Evolutionary conservation across 2,329 filamentous ascomycete genomes (phyloP).

Genomic region (Gaeumannomyces sp.): DNA sequence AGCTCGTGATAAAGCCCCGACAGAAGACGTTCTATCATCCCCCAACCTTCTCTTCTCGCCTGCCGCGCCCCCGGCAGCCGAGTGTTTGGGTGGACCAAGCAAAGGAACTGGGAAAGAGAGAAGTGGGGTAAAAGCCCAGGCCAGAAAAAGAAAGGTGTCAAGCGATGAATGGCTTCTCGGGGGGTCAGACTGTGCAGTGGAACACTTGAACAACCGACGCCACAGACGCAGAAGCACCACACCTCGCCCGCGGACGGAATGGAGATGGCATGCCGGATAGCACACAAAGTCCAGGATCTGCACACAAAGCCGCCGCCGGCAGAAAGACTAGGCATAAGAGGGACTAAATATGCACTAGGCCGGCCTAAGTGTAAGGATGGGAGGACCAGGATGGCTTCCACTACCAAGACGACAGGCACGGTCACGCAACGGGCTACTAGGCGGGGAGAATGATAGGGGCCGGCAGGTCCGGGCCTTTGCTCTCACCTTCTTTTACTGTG

Average conservation of each 20-base stretch:
- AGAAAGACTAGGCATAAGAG: background rate
- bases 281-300: background rate
- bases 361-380: background rate
- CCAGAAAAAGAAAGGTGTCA: slow-evolving; percentile 1
- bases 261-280: slow-evolving; percentile 4
- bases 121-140: background rate
- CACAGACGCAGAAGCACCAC: background rate
- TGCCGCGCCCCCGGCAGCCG: background rate
- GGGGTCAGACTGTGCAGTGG: background rate
- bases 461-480: slow-evolving; percentile 4
- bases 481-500: slow-evolving; percentile 61
- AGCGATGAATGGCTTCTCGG: slow-evolving; percentile 1
- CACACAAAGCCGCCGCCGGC: background rate
- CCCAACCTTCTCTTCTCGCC: background rate
- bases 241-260: background rate
- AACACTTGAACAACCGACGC: background rate
- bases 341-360: background rate
- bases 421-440: background rate
- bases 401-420: background rate
- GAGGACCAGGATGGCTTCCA: background rate
- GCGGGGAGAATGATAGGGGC: slow-evolving; percentile 2
- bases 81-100: background rate
- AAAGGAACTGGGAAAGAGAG: background rate
- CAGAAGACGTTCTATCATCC: background rate
- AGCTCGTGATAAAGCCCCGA: background rate